Percentiles rank a stretch among this genome's conserved stretches.
Conservation (phyloP, 164 flowering plant genomes). For the Houttuynia cordata region DNA sequence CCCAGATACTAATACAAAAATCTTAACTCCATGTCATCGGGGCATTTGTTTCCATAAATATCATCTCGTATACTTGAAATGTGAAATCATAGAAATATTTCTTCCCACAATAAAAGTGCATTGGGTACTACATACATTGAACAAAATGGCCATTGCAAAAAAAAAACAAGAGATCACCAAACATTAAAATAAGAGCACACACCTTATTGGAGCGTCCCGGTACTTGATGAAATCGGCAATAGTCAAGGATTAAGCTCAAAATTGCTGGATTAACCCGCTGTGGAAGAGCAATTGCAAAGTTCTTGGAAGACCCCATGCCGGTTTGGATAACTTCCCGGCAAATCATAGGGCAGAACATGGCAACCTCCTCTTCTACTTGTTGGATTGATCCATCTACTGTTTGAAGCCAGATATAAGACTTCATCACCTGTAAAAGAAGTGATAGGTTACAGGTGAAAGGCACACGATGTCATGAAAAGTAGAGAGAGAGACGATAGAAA, state of each 20-base stretch:
- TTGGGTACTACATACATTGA: not conserved
- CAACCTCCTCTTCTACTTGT: constrained; percentile 93
- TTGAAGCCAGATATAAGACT: constrained; percentile 88
- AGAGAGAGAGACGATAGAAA: too few relatives aligned
- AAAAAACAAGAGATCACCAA: not conserved
- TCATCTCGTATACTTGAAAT: too few relatives aligned
- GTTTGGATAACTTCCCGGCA: constrained; percentile 62
- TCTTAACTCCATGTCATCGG: too few relatives aligned
- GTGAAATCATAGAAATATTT: too few relatives aligned
- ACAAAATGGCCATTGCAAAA: not conserved
- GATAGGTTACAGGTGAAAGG: not conserved
- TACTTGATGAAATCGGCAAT: constrained; percentile 88
- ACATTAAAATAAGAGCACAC: not conserved
- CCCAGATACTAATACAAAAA: too few relatives aligned
- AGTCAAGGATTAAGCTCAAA: constrained; percentile 70
- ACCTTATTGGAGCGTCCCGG: constrained; percentile 95
- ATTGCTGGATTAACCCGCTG: constrained; percentile 66
- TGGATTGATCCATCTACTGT: constrained; percentile 89
- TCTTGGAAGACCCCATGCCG: constrained; percentile 77
- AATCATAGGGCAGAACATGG: constrained; percentile 85
- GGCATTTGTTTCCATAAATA: too few relatives aligned
- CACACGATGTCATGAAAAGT: not conserved
- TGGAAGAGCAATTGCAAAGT: constrained; percentile 70
- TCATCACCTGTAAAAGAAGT: constrained; percentile 38
- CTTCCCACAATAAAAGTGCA: too few relatives aligned